These are phyloP conservation scores for Neostapfia colusana DNA, from an alignment of 176 grass and related monocot species.

Conservation along the genomic window DNA sequence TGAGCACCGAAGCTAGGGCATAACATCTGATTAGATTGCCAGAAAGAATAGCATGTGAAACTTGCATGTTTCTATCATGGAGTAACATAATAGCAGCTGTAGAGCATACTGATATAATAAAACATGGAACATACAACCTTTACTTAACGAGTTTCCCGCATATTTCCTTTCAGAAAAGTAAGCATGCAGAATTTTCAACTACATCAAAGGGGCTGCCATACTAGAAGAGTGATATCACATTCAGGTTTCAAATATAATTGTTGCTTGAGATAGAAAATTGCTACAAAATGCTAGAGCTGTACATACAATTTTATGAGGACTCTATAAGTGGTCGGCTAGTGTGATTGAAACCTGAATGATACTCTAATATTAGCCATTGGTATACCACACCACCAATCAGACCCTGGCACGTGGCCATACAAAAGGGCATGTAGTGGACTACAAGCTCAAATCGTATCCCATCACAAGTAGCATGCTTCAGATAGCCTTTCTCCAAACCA, in stretches of 20 bases:
- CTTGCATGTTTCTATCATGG: neutral
- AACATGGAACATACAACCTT: neutral
- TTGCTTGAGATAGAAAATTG: neutral
- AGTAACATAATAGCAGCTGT: neutral
- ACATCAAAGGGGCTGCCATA: neutral
- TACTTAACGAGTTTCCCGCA: neutral
- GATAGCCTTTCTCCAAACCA: constrained; percentile 44
- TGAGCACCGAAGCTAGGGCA: neutral
- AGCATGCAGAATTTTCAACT: neutral
- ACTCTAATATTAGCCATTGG: neutral
- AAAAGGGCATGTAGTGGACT: constrained; percentile 47
- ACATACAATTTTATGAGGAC: neutral
- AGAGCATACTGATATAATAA: neutral
- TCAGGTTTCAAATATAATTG: neutral
- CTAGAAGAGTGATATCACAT: neutral
- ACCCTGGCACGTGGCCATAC: constrained; percentile 32
- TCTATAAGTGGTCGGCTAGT: neutral
- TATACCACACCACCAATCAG: constrained; percentile 8
- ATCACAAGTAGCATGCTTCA: constrained; percentile 43
- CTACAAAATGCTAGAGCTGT: neutral
- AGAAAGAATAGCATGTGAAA: neutral
- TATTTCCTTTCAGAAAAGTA: constrained; percentile 17
- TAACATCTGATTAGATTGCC: neutral
- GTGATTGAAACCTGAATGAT: neutral
- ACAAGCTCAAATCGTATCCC: constrained; percentile 40